Conservation (phyloP, 768 basidiomycete genomes). For the Termitomyces sp. region DNA sequence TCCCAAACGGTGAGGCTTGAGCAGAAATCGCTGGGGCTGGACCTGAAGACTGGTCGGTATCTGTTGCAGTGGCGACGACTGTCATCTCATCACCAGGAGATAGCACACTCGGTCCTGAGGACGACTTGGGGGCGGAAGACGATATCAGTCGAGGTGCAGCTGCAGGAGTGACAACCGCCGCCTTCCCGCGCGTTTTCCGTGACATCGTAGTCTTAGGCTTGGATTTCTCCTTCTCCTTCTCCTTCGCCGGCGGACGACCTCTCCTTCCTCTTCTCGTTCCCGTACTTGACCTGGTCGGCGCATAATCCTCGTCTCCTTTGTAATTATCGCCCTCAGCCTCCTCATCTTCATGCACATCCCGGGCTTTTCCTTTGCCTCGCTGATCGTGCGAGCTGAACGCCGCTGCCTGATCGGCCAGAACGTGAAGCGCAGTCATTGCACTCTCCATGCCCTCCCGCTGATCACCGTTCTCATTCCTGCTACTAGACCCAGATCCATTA, state of each 20-base stretch:
- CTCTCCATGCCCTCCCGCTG: constrained; percentile 18
- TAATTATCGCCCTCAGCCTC: background rate
- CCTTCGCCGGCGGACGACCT: constrained; percentile 18
- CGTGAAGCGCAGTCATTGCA: constrained; percentile 56
- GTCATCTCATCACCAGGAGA: background rate
- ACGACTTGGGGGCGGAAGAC: constrained; percentile 10
- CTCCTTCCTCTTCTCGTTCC: constrained; percentile 7
- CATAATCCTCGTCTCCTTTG: constrained; percentile 2
- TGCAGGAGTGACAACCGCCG: background rate
- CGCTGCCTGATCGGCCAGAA: constrained; percentile 70
- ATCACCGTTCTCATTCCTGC: constrained; percentile 5
- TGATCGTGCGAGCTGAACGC: constrained; percentile 34
- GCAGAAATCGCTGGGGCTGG: background rate
- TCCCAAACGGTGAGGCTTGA: background rate
- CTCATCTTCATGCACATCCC: constrained; percentile 10
- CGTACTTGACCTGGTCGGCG: background rate
- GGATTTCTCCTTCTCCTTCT: constrained; percentile 1
- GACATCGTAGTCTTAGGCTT: constrained; percentile 2
- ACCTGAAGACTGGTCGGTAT: background rate
- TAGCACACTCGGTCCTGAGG: background rate
- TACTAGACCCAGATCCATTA: background rate
- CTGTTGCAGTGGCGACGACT: background rate
- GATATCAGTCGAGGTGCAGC: constrained; percentile 20
- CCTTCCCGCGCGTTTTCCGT: constrained; percentile 12
- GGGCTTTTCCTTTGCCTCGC: constrained; percentile 11